Conservation (phyloP, 768 basidiomycete species). For the Termitomyces bulborhizus region DNA sequence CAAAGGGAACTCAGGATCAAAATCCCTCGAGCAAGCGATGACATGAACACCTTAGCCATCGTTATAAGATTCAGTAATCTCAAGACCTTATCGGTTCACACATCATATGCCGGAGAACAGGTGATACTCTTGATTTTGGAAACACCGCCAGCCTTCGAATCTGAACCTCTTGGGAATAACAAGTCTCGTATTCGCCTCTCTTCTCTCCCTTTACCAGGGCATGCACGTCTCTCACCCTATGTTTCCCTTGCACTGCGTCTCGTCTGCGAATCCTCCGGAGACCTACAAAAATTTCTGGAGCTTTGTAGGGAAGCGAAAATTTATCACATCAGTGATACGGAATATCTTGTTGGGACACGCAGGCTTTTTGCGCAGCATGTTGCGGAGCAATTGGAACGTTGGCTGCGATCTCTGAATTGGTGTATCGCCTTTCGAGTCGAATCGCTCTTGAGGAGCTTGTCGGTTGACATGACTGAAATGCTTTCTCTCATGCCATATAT, state of each 20-base stretch:
- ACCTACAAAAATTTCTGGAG: constrained; percentile 30
- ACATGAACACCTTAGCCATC: constrained; percentile 23
- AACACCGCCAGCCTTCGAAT: constrained; percentile 35
- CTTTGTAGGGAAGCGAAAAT: constrained; percentile 34
- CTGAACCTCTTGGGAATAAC: not conserved
- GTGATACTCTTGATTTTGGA: constrained; percentile 38
- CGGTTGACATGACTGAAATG: constrained; percentile 48
- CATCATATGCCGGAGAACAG: constrained; percentile 22
- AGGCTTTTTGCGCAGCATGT: constrained; percentile 35
- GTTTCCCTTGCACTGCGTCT: constrained; percentile 48
- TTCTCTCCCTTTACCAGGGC: constrained; percentile 32
- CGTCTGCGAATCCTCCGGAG: constrained; percentile 29
- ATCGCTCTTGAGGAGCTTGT: constrained; percentile 28
- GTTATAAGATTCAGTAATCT: constrained; percentile 42
- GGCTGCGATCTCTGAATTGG: constrained; percentile 36
- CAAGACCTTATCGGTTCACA: constrained; percentile 27
- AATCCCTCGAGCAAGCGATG: constrained; percentile 15
- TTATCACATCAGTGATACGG: constrained; percentile 24
- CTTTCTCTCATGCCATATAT: constrained; percentile 33
- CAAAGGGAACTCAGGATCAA: constrained; percentile 41
- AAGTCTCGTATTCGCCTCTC: constrained; percentile 29
- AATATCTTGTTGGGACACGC: constrained; percentile 34
- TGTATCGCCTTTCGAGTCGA: constrained; percentile 58
- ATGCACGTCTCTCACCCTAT: constrained; percentile 42
- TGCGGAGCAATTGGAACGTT: constrained; percentile 23